Base-by-base conservation (phyloP, 2,329 filamentous ascomycete species). In the Coniochaeta hoffmannii region DNA sequence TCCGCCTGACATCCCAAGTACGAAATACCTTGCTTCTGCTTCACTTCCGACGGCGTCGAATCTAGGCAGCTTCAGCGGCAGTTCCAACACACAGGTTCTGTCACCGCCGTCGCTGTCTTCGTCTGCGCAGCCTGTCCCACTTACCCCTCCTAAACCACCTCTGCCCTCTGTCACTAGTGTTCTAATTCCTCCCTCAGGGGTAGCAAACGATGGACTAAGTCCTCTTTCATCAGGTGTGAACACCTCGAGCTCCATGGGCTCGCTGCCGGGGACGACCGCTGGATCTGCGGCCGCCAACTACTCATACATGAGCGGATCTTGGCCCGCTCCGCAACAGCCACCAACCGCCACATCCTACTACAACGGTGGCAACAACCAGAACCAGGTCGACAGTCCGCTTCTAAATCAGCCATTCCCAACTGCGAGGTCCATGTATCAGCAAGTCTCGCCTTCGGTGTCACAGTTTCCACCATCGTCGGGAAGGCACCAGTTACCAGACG, bases 211-310 rank as follows among this genome's bases (percentile, higher is more conserved):
- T 70, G 78, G 80, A 66, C 71, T 88, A 64, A 84, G 77, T 71
- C 85, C 77, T 58, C 78, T 76, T 62, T 79, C 83, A 28, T 81
- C 83, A 55, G 80, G 81, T 60, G 75, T 85, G 54, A 81, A 85
- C 61, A 84, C 77, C 59, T 77, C 75, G 65, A 82, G 79, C 66
- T 81, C 81, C 14, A 76, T 77, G 56, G 76, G 78, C 61, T 81
- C 83, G n/a, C 78, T 81, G 61, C 75, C 77, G 53, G 74, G 74
- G 50, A 28, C 31, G 24, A 53, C 50, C 3, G 17, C 50, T 38
- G 76, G 80, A 60, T 72, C 76, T 57, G 65, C 67, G 51, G 65
- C 76, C 51, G 64, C 69, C 38, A 88, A 85, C 64, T 68, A 73
- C 49, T 60, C 58, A 62, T 79, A 81, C 54, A 75, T 81, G 50